phyloP scores from a whole-genome alignment of 2,329 filamentous ascomycete species.

The Aspergillus sclerotialis region DNA sequence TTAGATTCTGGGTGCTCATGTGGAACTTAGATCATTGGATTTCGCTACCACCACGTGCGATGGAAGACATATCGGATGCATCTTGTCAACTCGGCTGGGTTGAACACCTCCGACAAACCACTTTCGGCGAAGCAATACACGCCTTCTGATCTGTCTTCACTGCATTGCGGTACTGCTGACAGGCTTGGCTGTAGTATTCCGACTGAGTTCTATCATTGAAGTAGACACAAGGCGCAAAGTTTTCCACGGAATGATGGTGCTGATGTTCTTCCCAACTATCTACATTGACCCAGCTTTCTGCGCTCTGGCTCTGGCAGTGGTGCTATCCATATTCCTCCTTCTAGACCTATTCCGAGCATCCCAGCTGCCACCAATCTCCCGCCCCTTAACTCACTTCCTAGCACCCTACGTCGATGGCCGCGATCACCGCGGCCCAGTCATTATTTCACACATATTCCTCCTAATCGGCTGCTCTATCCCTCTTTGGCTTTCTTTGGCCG shows the following conservation, averaged over 20 bases:
- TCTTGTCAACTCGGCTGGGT: constrained; percentile 53
- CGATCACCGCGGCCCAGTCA: constrained; percentile 86
- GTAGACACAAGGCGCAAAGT: constrained; percentile 95
- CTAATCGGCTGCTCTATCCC: constrained; percentile 93
- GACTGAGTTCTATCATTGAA: constrained; percentile 69
- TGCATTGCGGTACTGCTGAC: constrained; percentile 62
- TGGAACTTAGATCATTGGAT: constrained; percentile 70
- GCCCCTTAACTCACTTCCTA: constrained; percentile 77
- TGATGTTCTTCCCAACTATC: constrained; percentile 82
- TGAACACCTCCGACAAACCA: constrained; percentile 56
- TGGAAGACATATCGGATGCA: constrained; percentile 23
- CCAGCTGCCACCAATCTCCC: constrained; percentile 82
- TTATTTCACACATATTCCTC: constrained; percentile 93
- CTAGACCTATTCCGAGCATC: constrained; percentile 85
- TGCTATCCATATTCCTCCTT: constrained; percentile 77
- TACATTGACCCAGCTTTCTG: constrained; percentile 82
- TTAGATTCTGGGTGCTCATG: constrained; percentile 65
- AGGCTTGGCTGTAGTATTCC: constrained; percentile 69
- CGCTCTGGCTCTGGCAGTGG: constrained; percentile 68
- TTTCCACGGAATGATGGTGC: constrained; percentile 97
- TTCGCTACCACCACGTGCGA: constrained; percentile 51
- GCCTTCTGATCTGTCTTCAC: constrained; percentile 70
- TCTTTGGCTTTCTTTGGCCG: constrained; percentile 78
- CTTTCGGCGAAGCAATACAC: constrained; percentile 72
- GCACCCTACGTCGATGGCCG: constrained; percentile 91